Percentiles rank a stretch among this genome's conserved stretches.
phyloP scores from a whole-genome alignment of 805 yeast species.

The Saccharomycopsis synnaedendra region DNA sequence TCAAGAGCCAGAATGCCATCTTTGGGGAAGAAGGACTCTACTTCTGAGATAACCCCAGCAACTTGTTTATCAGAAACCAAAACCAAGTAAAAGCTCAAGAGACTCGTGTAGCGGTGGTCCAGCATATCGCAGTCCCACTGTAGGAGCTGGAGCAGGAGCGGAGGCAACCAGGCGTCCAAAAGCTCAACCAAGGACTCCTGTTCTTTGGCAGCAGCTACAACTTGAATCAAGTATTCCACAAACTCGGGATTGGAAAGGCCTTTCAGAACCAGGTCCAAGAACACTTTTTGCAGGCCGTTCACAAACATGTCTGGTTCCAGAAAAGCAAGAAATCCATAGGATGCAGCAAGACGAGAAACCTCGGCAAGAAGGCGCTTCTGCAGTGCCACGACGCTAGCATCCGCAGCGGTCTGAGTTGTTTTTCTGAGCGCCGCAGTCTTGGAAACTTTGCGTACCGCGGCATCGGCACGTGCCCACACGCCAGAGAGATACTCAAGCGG shows the following conservation, averaged over 20 bases:
- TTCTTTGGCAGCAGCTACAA: slow-evolving; percentile 47
- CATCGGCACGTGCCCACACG: slow-evolving; percentile 31
- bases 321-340: slow-evolving; percentile 58
- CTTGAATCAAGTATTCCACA: slow-evolving; percentile 41
- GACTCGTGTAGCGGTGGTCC: slow-evolving; percentile 39
- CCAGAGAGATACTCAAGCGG: slow-evolving; percentile 38
- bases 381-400: slow-evolving; percentile 29
- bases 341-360: slow-evolving; percentile 36
- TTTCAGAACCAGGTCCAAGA: slow-evolving; percentile 18
- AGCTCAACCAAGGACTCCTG: slow-evolving; percentile 42
- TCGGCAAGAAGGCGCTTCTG: slow-evolving; percentile 35
- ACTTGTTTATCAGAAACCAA: slow-evolving; percentile 50
- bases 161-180: slow-evolving; percentile 19
- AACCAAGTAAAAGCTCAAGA: slow-evolving; percentile 44
- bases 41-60: slow-evolving; percentile 46
- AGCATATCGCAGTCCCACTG: slow-evolving; percentile 29
- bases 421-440: slow-evolving; percentile 8
- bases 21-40: slow-evolving; percentile 41
- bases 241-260: slow-evolving; percentile 18
- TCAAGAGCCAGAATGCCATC: slow-evolving; percentile 21
- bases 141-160: slow-evolving; percentile 26
- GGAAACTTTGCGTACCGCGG: slow-evolving; percentile 2
- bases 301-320: slow-evolving; percentile 48
- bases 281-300: slow-evolving; percentile 20
- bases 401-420: slow-evolving; percentile 30